Percentiles rank a stretch among this genome's conserved stretches.
These are phyloP conservation scores for Arachnomyces sp. DNA, from an alignment of 2,329 filamentous ascomycete genomes.

Conservation along the genomic window DNA sequence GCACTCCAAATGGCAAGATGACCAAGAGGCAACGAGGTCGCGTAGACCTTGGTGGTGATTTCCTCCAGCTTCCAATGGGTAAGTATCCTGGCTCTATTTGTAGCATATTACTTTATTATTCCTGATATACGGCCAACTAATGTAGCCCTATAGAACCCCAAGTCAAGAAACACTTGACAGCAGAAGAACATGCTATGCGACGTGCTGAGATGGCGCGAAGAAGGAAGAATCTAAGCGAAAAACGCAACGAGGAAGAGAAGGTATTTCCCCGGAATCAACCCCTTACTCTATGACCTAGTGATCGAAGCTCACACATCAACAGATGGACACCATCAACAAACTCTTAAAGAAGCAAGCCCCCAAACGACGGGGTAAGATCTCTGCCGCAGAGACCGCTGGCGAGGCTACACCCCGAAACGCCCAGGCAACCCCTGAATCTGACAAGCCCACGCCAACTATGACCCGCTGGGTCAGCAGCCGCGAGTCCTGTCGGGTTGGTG, in stretches of 20 bases:
- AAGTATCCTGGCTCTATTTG: conserved; percentile 13
- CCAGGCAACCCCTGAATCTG: conserved; percentile 28
- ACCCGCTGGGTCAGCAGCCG: conserved; percentile 37
- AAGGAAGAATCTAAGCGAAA: conserved; percentile 65
- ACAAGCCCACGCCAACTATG: conserved; percentile 36
- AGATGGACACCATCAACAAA: conserved; percentile 61
- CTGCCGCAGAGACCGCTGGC: conserved; percentile 37
- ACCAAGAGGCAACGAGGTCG: conserved; percentile 60
- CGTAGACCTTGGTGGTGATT: conserved; percentile 45
- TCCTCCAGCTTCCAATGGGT: conserved; percentile 50
- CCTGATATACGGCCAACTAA: conserved; percentile 10
- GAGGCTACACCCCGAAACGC: conserved; percentile 31
- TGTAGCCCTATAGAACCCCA: conserved; percentile 47
- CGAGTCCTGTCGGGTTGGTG: conserved; percentile 33
- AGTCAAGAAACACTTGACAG: conserved; percentile 63
- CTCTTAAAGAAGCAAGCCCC: conserved; percentile 59
- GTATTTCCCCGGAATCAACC: conserved; percentile 35
- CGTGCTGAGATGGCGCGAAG: conserved; percentile 65
- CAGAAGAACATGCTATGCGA: conserved; percentile 64
- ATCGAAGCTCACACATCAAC: background rate
- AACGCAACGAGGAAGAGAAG: conserved; percentile 72
- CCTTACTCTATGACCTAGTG: background rate
- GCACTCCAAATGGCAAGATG: conserved; percentile 58
- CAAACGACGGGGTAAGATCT: conserved; percentile 46
- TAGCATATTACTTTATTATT: conserved; percentile 11